Evolutionary conservation across 2,329 filamentous ascomycete genomes (phyloP).

Genomic region (Cladosporium cucumerinum): DNA sequence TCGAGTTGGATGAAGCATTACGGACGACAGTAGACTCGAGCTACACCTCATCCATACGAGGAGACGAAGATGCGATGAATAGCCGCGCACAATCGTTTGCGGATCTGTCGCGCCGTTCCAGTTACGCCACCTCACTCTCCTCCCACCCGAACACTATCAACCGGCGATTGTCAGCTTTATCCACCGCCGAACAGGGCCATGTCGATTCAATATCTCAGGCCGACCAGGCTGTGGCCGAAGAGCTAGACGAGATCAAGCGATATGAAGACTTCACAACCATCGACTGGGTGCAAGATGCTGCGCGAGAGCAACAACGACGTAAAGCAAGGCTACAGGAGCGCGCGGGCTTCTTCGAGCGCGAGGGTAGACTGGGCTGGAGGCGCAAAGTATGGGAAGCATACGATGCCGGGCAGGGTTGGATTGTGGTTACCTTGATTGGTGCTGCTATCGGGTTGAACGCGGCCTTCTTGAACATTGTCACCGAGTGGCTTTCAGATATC

Average conservation of each 20-base stretch:
- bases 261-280: constrained; percentile 98
- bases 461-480: constrained; percentile 88
- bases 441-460: constrained; percentile 91
- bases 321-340: constrained; percentile 71
- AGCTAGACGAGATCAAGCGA: constrained; percentile 95
- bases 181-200: constrained; percentile 62
- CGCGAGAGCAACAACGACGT: constrained; percentile 79
- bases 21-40: neutral
- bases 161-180: constrained; percentile 66
- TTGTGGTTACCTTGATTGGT: constrained; percentile 91
- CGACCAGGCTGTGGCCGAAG: constrained; percentile 77
- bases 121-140: constrained; percentile 44
- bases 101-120: constrained; percentile 20
- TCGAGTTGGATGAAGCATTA: neutral
- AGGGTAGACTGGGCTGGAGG: constrained; percentile 71
- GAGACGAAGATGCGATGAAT: constrained; percentile 43
- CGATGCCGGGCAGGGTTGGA: constrained; percentile 95
- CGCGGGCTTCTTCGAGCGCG: constrained; percentile 67
- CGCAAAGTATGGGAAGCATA: constrained; percentile 80
- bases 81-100: constrained; percentile 35
- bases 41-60: neutral
- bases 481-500: constrained; percentile 93
- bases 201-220: constrained; percentile 51
- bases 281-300: constrained; percentile 98
- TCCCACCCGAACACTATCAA: constrained; percentile 53